Base-by-base conservation (phyloP, 2,329 filamentous ascomycete genomes). In the Arachnomyces sp. region DNA sequence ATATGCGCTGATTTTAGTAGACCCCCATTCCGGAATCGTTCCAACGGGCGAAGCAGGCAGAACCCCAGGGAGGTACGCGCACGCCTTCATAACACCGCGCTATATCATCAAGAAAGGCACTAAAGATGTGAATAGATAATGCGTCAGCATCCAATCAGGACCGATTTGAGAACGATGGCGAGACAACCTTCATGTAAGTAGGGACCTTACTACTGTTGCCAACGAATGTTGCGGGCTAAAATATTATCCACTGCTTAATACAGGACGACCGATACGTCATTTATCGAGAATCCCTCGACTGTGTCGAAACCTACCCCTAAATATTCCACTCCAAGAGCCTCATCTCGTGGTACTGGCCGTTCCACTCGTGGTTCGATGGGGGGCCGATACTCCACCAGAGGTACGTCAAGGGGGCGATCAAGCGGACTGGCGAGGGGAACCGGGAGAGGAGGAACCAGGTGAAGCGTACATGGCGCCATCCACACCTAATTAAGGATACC, bases 261-360 rank as follows among this genome's bases (percentile, higher is more conserved):
- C 50, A 90, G 84, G 73, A 94, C 89, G 16, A 94, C 86, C 8
- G 88, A 94, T 57, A 93, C 83, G 4, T 86, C 85, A 1, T 95
- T 94, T 56, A 79, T 94, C 41, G 87, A 94, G 28, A 85, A 94
- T 53, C 89, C 88, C 6, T 73, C 74, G 3, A 65, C 61, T 3
- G 74, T 72, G 29, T 69, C 66, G 20, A 76, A 73, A 52, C 57
- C 62, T 2, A 58, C 56, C 0, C 48, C 61, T 12, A 63, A 52
- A 43, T 55, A 55, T 33, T 40, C 57, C n/a, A 48, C 50, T 28
- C 38, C 53, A 42, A 47, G 48, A 25, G 35, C 46, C 9, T 52
- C 53, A 3, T 45, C 51, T 8, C 49, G 55, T 14, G 53, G 53
- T n/a, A 50, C 48, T 11, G 20, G 20, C 20, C 20, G 9, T 25